Percentiles rank a stretch among this genome's conserved stretches.
phyloP scores from a whole-genome alignment of 768 basidiomycete species.

The Phylloporus sp. region DNA sequence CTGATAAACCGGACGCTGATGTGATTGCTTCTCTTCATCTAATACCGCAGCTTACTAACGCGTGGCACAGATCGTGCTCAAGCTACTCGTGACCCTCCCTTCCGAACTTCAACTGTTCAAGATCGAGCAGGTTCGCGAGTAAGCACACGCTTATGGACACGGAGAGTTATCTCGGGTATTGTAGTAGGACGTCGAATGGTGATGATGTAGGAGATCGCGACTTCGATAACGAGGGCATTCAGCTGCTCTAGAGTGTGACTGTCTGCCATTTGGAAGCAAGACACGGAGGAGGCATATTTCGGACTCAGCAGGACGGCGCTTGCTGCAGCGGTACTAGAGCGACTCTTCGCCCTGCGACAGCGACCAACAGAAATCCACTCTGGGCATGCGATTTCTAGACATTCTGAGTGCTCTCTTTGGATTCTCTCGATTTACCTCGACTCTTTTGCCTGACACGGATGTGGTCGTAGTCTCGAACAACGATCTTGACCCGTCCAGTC shows the following conservation, averaged over 20 bases:
- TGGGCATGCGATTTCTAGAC: background rate
- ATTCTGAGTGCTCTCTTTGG: background rate
- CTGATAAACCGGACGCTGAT: background rate
- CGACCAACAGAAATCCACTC: too few relatives aligned
- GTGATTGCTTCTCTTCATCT: background rate
- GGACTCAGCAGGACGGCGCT: too few relatives aligned
- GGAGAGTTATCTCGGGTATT: too few relatives aligned
- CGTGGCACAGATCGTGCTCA: background rate
- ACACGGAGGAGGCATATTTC: too few relatives aligned
- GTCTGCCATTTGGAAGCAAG: too few relatives aligned
- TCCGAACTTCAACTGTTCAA: background rate
- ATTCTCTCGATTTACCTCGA: background rate
- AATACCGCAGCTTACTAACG: background rate
- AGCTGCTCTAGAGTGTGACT: too few relatives aligned
- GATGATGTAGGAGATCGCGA: too few relatives aligned
- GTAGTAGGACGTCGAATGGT: too few relatives aligned
- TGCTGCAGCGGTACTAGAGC: too few relatives aligned
- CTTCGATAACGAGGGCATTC: too few relatives aligned
- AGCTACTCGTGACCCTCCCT: background rate
- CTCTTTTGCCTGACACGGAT: background rate
- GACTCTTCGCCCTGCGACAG: too few relatives aligned
- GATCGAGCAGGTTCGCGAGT: background rate
- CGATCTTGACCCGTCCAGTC: conserved; percentile 8
- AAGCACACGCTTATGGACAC: too few relatives aligned
- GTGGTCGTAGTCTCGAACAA: conserved; percentile 14